These are phyloP conservation scores for Mucor saturninus DNA, from an alignment of 371 early-diverging fungal species.

Conservation along the genomic window DNA sequence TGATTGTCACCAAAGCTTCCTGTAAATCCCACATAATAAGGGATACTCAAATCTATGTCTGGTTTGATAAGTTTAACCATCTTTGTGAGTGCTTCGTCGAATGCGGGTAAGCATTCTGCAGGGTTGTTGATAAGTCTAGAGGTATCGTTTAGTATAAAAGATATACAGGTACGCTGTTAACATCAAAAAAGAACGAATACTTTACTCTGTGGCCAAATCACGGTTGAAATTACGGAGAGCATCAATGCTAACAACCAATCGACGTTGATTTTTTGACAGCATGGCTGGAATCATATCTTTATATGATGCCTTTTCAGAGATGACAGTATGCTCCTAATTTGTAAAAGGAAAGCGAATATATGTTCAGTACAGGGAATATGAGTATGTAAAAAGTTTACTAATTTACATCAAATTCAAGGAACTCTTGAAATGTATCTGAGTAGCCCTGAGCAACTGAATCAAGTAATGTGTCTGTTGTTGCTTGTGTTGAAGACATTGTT, in stretches of 20 bases:
- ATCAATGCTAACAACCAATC: slow-evolving; percentile 90
- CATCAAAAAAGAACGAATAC: not conserved
- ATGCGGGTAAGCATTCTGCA: slow-evolving; percentile 82
- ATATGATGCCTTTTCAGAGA: slow-evolving; percentile 57
- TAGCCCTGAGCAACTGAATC: slow-evolving; percentile 8
- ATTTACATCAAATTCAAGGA: slow-evolving; percentile 24
- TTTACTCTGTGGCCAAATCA: slow-evolving; percentile 71
- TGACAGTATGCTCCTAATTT: not conserved
- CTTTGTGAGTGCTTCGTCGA: slow-evolving; percentile 80
- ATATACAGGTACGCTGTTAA: not conserved
- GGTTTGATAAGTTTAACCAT: slow-evolving; percentile 43
- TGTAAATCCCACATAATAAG: slow-evolving; percentile 85
- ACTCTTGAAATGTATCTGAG: slow-evolving; percentile 17
- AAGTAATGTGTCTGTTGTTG: slow-evolving; percentile 9
- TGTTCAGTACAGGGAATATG: not conserved
- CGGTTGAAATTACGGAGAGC: slow-evolving; percentile 80
- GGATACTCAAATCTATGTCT: slow-evolving; percentile 24
- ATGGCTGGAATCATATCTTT: slow-evolving; percentile 70
- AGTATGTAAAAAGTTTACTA: not conserved
- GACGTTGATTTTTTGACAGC: slow-evolving; percentile 64
- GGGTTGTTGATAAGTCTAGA: slow-evolving; percentile 77
- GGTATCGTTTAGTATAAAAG: not conserved
- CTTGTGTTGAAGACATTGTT: slow-evolving; percentile 14
- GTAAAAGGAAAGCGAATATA: too few relatives aligned
- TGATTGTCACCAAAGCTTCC: slow-evolving; percentile 95